phyloP scores from a whole-genome alignment of 1,284 basidiomycete genomes.

The Mycocalia duriaeana region DNA sequence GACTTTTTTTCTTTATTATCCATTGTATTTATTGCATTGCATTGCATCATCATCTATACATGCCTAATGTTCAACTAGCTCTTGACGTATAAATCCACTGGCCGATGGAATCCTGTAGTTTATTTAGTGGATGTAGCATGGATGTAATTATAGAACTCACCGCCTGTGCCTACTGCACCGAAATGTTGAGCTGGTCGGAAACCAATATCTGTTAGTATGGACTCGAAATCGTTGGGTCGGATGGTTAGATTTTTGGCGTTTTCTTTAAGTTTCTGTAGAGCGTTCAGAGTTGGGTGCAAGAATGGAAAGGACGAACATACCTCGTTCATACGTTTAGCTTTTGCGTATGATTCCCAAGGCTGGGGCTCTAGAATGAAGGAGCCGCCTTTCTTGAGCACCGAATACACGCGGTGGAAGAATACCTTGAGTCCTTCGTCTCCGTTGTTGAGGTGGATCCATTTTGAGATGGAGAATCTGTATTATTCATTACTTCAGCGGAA shows the following conservation, averaged over 20 bases:
- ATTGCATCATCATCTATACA: too few relatives aligned
- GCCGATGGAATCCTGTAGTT: background rate
- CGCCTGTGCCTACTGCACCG: constrained; percentile 50
- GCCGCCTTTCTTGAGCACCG: constrained; percentile 53
- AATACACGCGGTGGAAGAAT: constrained; percentile 61
- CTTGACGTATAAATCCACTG: constrained; percentile 1
- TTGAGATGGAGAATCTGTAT: constrained; percentile 71
- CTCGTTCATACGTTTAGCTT: constrained; percentile 63
- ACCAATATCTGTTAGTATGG: constrained; percentile 52
- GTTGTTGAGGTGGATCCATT: constrained; percentile 81
- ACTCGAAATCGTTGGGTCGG: constrained; percentile 58
- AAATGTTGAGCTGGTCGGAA: constrained; percentile 49
- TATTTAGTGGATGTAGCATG: background rate
- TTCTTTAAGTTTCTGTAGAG: constrained; percentile 47
- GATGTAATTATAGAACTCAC: constrained; percentile 10
- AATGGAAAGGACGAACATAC: constrained; percentile 27
- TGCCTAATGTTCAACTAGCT: too few relatives aligned
- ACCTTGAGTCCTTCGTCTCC: constrained; percentile 61
- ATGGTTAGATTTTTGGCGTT: constrained; percentile 49
- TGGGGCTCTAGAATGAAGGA: constrained; percentile 74
- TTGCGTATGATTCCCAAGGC: constrained; percentile 73
- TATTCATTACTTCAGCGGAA: constrained; percentile 1
- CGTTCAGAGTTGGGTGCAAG: constrained; percentile 2
- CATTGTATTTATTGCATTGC: too few relatives aligned
- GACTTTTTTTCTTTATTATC: too few relatives aligned